phyloP scores from a whole-genome alignment of 345 rosid species.

The Gossypium raimondii region DNA sequence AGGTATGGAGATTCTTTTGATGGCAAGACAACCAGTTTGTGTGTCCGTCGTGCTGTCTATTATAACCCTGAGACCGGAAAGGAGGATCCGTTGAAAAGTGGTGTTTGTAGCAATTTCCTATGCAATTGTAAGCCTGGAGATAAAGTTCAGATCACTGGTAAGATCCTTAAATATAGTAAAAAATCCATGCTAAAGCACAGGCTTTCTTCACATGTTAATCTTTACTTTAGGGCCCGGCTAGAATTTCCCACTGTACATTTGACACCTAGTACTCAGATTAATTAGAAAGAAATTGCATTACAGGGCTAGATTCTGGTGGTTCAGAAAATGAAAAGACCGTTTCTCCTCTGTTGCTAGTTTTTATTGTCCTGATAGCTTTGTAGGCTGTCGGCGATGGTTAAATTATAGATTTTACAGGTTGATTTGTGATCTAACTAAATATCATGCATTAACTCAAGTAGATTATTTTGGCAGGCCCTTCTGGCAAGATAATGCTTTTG shows the following conservation, averaged over 20 bases:
- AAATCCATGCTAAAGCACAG: neutral
- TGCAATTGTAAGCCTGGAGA: conserved; percentile 94
- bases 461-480: conserved; percentile 62
- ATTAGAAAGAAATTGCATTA: neutral
- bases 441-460: neutral
- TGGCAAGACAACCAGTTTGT: conserved; percentile 84
- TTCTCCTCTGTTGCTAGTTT: neutral
- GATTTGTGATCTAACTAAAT: neutral
- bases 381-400: neutral
- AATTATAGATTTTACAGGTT: neutral
- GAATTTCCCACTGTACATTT: neutral
- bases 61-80: conserved; percentile 87
- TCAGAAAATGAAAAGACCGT: neutral
- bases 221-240: neutral
- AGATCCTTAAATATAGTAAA: conserved; percentile 4
- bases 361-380: no score
- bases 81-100: conserved; percentile 89
- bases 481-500: conserved; percentile 96
- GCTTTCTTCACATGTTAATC: neutral
- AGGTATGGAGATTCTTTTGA: conserved; percentile 91
- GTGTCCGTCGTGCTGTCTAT: conserved; percentile 96
- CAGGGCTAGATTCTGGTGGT: neutral
- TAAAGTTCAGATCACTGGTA: conserved; percentile 82
- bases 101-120: conserved; percentile 88
- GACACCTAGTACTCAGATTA: neutral